Evolutionary conservation across 1,284 basidiomycete species (phyloP).

Genomic region (Ceratobasidium papillatum): DNA sequence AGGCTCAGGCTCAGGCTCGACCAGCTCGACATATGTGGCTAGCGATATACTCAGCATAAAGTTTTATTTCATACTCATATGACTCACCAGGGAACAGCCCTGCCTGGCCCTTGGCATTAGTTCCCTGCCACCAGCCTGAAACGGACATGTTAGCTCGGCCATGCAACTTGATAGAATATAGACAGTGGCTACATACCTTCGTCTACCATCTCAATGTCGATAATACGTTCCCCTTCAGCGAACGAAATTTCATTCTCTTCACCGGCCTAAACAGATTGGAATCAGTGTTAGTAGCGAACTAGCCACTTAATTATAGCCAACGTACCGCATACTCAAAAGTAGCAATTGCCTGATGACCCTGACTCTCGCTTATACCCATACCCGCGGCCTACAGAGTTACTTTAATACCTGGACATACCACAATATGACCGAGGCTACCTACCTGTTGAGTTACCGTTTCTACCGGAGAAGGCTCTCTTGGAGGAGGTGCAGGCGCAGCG

Average conservation of each 20-base stretch:
- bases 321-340: constrained; percentile 80
- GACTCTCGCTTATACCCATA: constrained; percentile 51
- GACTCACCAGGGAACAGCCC: constrained; percentile 76
- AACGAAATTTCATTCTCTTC: constrained; percentile 89
- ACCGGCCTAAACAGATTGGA: constrained; percentile 58
- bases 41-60: constrained; percentile 46
- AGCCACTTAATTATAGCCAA: background rate
- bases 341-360: constrained; percentile 69
- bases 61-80: background rate
- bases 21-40: constrained; percentile 84
- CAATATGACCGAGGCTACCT: constrained; percentile 41
- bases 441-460: constrained; percentile 51
- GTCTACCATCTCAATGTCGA: constrained; percentile 84
- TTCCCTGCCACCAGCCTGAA: constrained; percentile 78
- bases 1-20: constrained; percentile 53
- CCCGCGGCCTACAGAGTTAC: constrained; percentile 5
- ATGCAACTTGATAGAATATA: background rate
- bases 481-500: background rate
- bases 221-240: constrained; percentile 81
- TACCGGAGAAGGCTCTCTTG: constrained; percentile 47
- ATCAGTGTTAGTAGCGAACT: background rate
- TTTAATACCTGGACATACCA: background rate
- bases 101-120: constrained; percentile 67
- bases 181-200: constrained; percentile 58
- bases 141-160: background rate